Percentiles rank a stretch among this genome's conserved stretches.
phyloP scores from a whole-genome alignment of 23 red algal species.

The Gracilaria domingensis region DNA sequence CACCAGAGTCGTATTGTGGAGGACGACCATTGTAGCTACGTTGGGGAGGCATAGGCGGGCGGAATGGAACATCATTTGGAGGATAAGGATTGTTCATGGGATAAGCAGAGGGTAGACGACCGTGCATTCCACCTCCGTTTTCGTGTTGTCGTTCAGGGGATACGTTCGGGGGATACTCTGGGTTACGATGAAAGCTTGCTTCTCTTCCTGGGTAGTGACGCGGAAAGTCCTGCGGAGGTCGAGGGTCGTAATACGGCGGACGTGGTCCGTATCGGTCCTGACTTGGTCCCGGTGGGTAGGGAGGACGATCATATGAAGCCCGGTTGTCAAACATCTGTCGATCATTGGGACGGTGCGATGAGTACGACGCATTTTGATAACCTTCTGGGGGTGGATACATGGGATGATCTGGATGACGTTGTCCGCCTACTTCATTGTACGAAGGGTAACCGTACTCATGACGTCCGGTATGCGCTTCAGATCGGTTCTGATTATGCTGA shows the following conservation, averaged over 20 bases:
- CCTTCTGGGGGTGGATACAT: background rate
- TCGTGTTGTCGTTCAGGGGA: background rate
- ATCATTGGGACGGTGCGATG: background rate
- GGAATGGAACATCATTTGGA: conserved; percentile 13
- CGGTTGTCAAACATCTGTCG: conserved; percentile 19
- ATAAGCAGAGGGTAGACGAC: background rate
- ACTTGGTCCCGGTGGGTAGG: background rate
- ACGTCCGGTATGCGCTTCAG: background rate
- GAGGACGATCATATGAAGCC: conserved; percentile 9
- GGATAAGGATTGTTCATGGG: background rate
- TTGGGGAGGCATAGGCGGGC: background rate
- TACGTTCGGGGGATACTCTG: background rate
- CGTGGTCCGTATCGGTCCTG: background rate
- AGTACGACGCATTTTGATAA: conserved; percentile 4
- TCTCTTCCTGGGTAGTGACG: background rate
- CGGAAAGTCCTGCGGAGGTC: background rate
- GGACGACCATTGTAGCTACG: background rate
- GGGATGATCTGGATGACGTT: background rate
- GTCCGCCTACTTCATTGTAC: background rate
- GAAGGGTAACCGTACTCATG: background rate
- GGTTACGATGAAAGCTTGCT: background rate
- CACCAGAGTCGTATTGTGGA: background rate
- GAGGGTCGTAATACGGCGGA: background rate
- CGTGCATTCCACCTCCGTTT: background rate
- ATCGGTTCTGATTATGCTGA: background rate